Base-by-base conservation (phyloP, 345 rosid species). In the Nasturtium officinale region DNA sequence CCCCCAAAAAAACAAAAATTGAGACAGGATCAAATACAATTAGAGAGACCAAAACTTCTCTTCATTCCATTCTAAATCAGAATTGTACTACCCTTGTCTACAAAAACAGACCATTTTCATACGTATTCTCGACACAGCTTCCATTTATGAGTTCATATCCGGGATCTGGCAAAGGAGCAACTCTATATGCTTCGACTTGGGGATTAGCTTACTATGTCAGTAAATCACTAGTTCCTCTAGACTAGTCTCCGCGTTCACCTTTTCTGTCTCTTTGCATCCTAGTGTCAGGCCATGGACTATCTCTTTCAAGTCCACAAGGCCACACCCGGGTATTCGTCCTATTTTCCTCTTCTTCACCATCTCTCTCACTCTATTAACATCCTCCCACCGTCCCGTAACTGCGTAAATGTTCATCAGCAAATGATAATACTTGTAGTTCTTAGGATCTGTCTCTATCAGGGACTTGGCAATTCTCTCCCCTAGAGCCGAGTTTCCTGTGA, bases 251-350 rank as follows among this genome's bases (percentile, higher is more conserved):
- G 15, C 50, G 15, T 50, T 40, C 30, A 56, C 56, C 20, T 38
- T 57, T 67, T 71, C 76, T 8, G 52, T 6, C 25, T 71, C 77
- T 48, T 58, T 6, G 58, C 17, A 40, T 50, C 51, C 77, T 32
- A 59, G 17, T 65, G 17, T 51, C 48, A 65, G 43, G 63, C 68
- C 53, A 68, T 89, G 89, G 70, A 87, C 92, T 47, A 85, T 85
- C 61, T 84, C 74, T 10, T 84, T 85, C 86, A 89, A 77, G 73
- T 89, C 89, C 21, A 85, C 77, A 16, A 89, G 91, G 74, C 82
- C 72, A 64, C 90, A 88, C 13, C 83, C 85, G 0, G 90, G 91
- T 3, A 77, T 76, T 70, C 78, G 80, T 58, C 78, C 85, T 12
- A 80, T 70, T 73, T 60, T 69, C 65, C 65, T 81, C 67, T 80